A percentile compares a stretch with the other conserved stretches of the same genome.
phyloP scores from a whole-genome alignment of 805 yeast species.

The Sugiyamaella marilandica region DNA sequence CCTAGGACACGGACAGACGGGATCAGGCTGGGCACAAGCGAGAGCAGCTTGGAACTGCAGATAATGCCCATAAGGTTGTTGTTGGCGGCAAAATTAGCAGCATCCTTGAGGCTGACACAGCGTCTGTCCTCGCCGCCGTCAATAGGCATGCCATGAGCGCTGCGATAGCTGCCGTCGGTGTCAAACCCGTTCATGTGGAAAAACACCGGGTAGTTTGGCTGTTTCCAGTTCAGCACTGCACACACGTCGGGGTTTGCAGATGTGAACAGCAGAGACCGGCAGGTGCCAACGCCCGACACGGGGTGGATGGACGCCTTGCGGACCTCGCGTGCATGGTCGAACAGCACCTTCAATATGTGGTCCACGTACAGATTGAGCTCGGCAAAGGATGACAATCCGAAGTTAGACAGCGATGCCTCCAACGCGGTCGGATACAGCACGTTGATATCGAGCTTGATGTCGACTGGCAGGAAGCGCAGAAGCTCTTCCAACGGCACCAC shows the following conservation, averaged over 20 bases:
- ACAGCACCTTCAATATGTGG: constrained; percentile 60
- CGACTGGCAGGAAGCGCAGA: constrained; percentile 49
- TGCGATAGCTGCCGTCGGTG: constrained; percentile 17
- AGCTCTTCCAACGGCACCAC: constrained; percentile 59
- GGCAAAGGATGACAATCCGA: constrained; percentile 34
- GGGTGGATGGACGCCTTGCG: constrained; percentile 21
- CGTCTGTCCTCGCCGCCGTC: constrained; percentile 29
- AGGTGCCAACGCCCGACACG: constrained; percentile 28
- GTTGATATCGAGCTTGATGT: constrained; percentile 66
- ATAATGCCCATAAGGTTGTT: constrained; percentile 85
- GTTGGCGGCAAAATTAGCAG: constrained; percentile 68
- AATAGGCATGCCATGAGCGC: constrained; percentile 29
- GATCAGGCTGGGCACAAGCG: constrained; percentile 68
- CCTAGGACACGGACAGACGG: constrained; percentile 77
- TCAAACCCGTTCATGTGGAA: constrained; percentile 56
- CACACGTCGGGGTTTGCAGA: constrained; percentile 88
- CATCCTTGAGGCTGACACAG: constrained; percentile 68
- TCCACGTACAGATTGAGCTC: constrained; percentile 75
- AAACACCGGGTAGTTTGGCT: constrained; percentile 94
- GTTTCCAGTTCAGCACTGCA: constrained; percentile 94
- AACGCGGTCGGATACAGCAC: constrained; percentile 61
- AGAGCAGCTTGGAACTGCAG: constrained; percentile 64
- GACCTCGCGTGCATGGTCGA: constrained; percentile 60
- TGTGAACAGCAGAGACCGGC: constrained; percentile 73
- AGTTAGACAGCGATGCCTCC: constrained; percentile 30